phyloP scores from a whole-genome alignment of 495 filamentous ascomycete species.

The Aspergillus cavernicola region DNA sequence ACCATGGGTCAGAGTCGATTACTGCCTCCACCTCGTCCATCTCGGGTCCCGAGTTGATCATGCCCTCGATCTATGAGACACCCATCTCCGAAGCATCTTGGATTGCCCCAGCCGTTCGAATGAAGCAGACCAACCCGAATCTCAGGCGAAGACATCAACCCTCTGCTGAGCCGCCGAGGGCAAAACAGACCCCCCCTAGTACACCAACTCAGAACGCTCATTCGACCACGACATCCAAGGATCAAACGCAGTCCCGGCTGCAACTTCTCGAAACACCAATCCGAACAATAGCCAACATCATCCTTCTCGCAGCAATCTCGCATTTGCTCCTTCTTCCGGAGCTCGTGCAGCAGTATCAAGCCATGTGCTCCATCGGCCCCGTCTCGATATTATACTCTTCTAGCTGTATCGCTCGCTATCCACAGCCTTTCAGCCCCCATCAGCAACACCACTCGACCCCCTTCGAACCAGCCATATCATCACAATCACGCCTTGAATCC shows the following conservation, averaged over 20 bases:
- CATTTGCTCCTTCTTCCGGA: slow-evolving; percentile 42
- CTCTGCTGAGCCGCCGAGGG: slow-evolving; percentile 5
- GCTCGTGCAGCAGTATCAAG: slow-evolving; percentile 34
- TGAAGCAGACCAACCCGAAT: slow-evolving; percentile 11
- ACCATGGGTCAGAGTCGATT: slow-evolving; percentile 25
- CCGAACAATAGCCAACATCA: slow-evolving; percentile 28
- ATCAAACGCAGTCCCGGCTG: not conserved
- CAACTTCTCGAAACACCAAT: slow-evolving; percentile 12
- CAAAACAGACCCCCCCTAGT: not conserved
- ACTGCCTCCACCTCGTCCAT: slow-evolving; percentile 27
- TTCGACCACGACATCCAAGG: not conserved
- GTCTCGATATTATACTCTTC: slow-evolving; percentile 31
- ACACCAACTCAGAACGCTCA: not conserved
- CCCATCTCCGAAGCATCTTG: slow-evolving; percentile 38
- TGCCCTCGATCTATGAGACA: slow-evolving; percentile 43
- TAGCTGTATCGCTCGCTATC: slow-evolving; percentile 27
- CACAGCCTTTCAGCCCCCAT: slow-evolving; percentile 12
- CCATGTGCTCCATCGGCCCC: slow-evolving; percentile 26
- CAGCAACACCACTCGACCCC: slow-evolving; percentile 11
- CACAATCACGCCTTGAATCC: slow-evolving; percentile 30
- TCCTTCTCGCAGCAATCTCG: slow-evolving; percentile 31
- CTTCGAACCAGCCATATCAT: slow-evolving; percentile 21
- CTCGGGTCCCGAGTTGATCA: slow-evolving; percentile 43
- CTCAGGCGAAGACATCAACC: slow-evolving; percentile 31
- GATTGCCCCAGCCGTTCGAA: slow-evolving; percentile 31